phyloP scores from a whole-genome alignment of 129 eudicot genomes.

The Solidago caesia region DNA sequence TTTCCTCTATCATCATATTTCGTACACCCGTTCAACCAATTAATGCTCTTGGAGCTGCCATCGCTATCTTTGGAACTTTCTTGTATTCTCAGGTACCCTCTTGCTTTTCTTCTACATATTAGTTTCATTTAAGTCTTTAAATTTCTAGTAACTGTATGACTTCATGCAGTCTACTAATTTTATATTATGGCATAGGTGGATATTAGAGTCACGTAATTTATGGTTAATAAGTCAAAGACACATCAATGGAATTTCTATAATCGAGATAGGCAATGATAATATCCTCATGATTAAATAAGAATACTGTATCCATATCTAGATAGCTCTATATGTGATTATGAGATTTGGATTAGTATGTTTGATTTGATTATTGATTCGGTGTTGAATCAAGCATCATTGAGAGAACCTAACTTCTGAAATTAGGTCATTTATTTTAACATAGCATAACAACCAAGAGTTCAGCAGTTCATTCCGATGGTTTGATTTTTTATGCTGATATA shows the following conservation, averaged over 20 bases:
- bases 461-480: too few species aligned
- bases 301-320: too few species aligned
- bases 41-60: constrained; percentile 46
- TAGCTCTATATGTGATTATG: too few species aligned
- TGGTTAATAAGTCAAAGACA: background rate
- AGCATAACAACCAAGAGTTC: too few species aligned
- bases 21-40: constrained; percentile 49
- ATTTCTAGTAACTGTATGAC: background rate
- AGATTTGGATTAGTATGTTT: too few species aligned
- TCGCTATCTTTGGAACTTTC: constrained; percentile 47
- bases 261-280: too few species aligned
- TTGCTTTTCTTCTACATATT: constrained; percentile 4
- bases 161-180: background rate
- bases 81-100: constrained; percentile 41
- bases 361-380: too few species aligned
- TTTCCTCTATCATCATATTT: constrained; percentile 48
- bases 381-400: too few species aligned
- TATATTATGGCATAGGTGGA: background rate
- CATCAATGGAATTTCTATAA: background rate
- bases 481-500: too few species aligned
- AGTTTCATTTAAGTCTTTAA: background rate
- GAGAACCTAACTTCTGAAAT: too few species aligned
- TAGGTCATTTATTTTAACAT: too few species aligned
- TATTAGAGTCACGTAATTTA: background rate
- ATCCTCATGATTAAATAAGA: too few species aligned